phyloP scores from a whole-genome alignment of 2,329 filamentous ascomycete genomes.

The Kalmusia sp. region DNA sequence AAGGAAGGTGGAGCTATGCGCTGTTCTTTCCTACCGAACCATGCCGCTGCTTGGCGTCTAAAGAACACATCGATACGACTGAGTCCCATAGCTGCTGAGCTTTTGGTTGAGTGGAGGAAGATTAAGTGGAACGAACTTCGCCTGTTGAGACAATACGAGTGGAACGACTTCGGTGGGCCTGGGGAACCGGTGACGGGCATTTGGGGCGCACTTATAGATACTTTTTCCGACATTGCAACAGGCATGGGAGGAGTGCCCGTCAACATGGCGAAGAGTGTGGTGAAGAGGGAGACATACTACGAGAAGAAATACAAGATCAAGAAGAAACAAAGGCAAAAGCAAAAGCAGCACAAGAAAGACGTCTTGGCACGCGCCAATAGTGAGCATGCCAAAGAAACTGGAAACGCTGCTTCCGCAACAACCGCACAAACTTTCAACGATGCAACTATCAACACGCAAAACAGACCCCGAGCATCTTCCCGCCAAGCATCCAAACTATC shows the following conservation, averaged over 20 bases:
- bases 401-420: slow-evolving; percentile 19
- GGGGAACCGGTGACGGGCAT: slow-evolving; percentile 75
- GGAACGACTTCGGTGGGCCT: slow-evolving; percentile 79
- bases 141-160: slow-evolving; percentile 71
- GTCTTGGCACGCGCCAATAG: slow-evolving; percentile 28
- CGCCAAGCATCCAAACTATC: slow-evolving; percentile 38
- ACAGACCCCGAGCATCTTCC: slow-evolving; percentile 18
- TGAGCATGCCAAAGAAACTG: slow-evolving; percentile 3
- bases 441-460: slow-evolving; percentile 12
- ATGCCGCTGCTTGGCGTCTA: slow-evolving; percentile 70
- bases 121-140: slow-evolving; percentile 69
- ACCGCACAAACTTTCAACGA: slow-evolving; percentile 20
- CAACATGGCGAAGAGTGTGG: slow-evolving; percentile 64
- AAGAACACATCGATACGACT: slow-evolving; percentile 67
- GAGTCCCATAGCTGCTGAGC: slow-evolving; percentile 69
- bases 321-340: slow-evolving; percentile 36
- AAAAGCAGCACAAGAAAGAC: slow-evolving; percentile 32
- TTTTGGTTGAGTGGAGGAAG: slow-evolving; percentile 67
- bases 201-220: slow-evolving; percentile 67
- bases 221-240: slow-evolving; percentile 64
- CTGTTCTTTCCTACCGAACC: slow-evolving; percentile 70
- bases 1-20: slow-evolving; percentile 58
- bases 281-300: slow-evolving; percentile 60
- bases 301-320: slow-evolving; percentile 52
- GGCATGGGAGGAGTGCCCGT: slow-evolving; percentile 71